phyloP scores from a whole-genome alignment of 495 filamentous ascomycete genomes.

The Pseudoneurospora amorphoporcata region DNA sequence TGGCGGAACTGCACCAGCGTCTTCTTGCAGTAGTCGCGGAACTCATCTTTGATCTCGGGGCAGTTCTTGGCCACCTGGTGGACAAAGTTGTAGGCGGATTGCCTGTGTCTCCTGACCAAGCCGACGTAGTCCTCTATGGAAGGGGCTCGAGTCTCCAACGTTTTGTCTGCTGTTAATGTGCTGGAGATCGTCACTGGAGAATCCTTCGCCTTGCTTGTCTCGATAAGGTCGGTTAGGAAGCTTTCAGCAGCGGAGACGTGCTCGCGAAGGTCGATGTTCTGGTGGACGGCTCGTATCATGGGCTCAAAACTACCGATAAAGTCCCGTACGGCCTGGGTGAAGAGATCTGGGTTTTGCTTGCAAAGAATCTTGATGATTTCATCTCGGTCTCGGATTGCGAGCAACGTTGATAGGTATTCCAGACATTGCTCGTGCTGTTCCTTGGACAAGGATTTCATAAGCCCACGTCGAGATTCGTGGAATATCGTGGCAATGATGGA shows the following conservation, averaged over 20 bases:
- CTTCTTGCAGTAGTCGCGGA: conserved; percentile 27
- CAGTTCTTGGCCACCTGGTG: conserved; percentile 53
- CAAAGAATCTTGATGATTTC: conserved; percentile 48
- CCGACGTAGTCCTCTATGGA: conserved; percentile 52
- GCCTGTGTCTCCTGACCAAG: conserved; percentile 44
- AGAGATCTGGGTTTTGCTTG: conserved; percentile 45
- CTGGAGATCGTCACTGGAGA: not conserved
- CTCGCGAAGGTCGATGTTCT: conserved; percentile 51
- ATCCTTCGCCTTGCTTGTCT: conserved; percentile 27
- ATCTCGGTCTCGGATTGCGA: conserved; percentile 52
- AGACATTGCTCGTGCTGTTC: conserved; percentile 42
- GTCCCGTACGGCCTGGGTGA: conserved; percentile 47
- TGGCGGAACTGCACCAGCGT: conserved; percentile 22
- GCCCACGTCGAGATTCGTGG: conserved; percentile 16
- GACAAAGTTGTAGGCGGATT: conserved; percentile 48
- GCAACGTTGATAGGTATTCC: conserved; percentile 47
- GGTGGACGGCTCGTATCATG: conserved; percentile 52
- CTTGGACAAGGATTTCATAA: conserved; percentile 29
- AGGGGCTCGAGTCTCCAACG: conserved; percentile 23
- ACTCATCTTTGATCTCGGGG: conserved; percentile 43
- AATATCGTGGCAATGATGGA: conserved; percentile 47
- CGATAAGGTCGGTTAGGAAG: conserved; percentile 53
- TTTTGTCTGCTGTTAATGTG: not conserved
- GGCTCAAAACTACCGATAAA: conserved; percentile 51
- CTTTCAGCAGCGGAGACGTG: conserved; percentile 45